These are phyloP conservation scores for Wickerhamiella qilinensis DNA, from an alignment of 805 yeast species.

Conservation along the genomic window DNA sequence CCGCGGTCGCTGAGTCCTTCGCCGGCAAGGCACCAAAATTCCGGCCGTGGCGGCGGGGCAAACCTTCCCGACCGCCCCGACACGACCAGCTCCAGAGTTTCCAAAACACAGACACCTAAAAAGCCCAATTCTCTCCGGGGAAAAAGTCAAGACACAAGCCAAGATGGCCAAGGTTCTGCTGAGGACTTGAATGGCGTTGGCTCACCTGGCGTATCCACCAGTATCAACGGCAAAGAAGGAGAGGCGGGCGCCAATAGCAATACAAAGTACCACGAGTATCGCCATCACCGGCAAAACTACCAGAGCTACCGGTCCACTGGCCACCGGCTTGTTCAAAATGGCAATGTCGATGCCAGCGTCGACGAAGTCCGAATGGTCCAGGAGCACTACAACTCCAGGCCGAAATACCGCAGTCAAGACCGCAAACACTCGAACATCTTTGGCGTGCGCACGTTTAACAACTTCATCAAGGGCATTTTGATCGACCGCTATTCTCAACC, in stretches of 20 bases:
- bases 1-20: too few relatives aligned
- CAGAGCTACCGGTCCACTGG: not conserved
- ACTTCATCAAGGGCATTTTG: slow-evolving; percentile 75
- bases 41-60: too few relatives aligned
- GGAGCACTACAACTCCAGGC: slow-evolving; percentile 72
- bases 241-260: slow-evolving; percentile 7
- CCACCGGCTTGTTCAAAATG: not conserved
- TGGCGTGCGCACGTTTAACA: slow-evolving; percentile 76
- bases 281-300: not conserved
- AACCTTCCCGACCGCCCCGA: too few relatives aligned
- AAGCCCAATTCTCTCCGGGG: too few relatives aligned
- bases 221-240: slow-evolving; percentile 5
- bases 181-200: too few relatives aligned
- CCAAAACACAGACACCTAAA: slow-evolving; percentile 8
- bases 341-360: not conserved
- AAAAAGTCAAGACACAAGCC: too few relatives aligned
- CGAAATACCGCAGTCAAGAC: slow-evolving; percentile 41
- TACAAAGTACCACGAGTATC: not conserved
- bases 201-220: too few relatives aligned
- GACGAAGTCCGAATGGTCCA: slow-evolving; percentile 36
- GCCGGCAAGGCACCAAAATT: too few relatives aligned
- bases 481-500: slow-evolving; percentile 50
- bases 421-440: slow-evolving; percentile 71
- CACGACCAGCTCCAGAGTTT: slow-evolving; percentile 2
- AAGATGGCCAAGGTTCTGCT: too few relatives aligned